Evolutionary conservation across 1,284 basidiomycete species (phyloP).

Genomic region (Cerioporus squamosus): DNA sequence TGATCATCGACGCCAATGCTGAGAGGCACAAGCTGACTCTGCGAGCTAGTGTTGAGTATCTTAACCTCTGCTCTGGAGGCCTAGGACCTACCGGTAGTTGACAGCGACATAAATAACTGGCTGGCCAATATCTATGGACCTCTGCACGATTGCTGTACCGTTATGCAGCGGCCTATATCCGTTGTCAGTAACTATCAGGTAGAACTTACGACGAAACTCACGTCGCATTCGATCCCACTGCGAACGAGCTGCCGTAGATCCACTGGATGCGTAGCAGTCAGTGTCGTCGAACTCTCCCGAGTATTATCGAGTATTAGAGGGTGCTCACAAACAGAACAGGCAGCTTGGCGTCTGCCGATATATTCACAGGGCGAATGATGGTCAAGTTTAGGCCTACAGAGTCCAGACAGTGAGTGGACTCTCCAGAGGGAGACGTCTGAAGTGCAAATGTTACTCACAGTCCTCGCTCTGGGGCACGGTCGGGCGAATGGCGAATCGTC

Average conservation of each 20-base stretch:
- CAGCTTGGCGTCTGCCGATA: constrained; percentile 40
- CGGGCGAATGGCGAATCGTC: constrained; percentile 20
- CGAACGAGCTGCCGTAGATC: constrained; percentile 50
- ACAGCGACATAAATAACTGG: constrained; percentile 58
- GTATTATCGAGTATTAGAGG: not conserved
- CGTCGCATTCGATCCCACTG: too few relatives aligned
- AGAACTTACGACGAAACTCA: constrained; percentile 1
- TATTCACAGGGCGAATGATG: constrained; percentile 40
- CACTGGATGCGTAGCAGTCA: too few relatives aligned
- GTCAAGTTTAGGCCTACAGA: not conserved
- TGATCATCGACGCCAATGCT: constrained; percentile 32
- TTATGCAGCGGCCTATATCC: constrained; percentile 26
- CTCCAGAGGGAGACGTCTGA: too few relatives aligned
- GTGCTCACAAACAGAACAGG: constrained; percentile 57
- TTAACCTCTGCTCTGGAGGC: not conserved
- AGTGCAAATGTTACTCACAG: constrained; percentile 13
- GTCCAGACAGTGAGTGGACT: too few relatives aligned
- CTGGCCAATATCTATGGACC: constrained; percentile 47
- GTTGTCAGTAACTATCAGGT: not conserved
- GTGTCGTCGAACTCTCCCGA: too few relatives aligned
- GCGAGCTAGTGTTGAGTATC: not conserved
- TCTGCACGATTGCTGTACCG: constrained; percentile 43
- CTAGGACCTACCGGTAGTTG: constrained; percentile 48
- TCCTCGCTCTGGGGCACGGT: constrained; percentile 16
- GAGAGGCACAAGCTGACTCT: not conserved